Base-by-base conservation (phyloP, 176 grass and related monocot genomes). In the Guadua angustifolia region DNA sequence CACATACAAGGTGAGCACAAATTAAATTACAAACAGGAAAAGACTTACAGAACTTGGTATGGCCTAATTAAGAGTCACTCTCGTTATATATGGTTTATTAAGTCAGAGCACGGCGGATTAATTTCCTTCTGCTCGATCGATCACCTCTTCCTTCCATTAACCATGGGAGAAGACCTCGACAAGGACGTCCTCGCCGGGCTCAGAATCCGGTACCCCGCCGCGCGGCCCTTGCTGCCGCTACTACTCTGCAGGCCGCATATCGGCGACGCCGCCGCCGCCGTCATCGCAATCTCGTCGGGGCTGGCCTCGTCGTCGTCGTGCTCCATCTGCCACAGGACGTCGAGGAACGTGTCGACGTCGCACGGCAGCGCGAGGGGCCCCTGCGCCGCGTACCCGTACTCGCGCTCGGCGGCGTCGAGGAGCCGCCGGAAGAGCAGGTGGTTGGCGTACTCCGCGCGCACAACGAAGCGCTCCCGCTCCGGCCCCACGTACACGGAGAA, bases 401-500 rank as follows among this genome's bases (percentile, higher is more conserved):
- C 94, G 12, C 42, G 76, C 79, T 97, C 92, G 29, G 92, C 90
- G 76, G 94, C 92, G 61, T 94, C 90, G 21, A 97, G 94, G 65
- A 94, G 77, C 59, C 38, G 75, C 9, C 66, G 85, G 84, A 94
- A 92, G 33, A 94, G 73, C 40, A 80, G 86, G 68, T 97, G 94
- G 90, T 92, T 97, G 79, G 92, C 49, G 77, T 79, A 86, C 58
- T 89, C 69, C 49, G 83, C 83, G 64, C 79, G 87, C 79, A 97
- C 90, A 74, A 90, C 78, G 87, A 94, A 94, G 1, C 94, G 87
- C 66, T 97, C 89, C 79, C 90, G 84, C 65, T 82, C 85, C 17
- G 87, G 50, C 9, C 94, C 94, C 3, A 97, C 94, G 63, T 92
- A 94, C 81, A 97, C 85, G 14, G 94, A 90, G 87, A 97, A 92